phyloP scores from a whole-genome alignment of 306 rosid genomes.

The Luffa acutangula region DNA sequence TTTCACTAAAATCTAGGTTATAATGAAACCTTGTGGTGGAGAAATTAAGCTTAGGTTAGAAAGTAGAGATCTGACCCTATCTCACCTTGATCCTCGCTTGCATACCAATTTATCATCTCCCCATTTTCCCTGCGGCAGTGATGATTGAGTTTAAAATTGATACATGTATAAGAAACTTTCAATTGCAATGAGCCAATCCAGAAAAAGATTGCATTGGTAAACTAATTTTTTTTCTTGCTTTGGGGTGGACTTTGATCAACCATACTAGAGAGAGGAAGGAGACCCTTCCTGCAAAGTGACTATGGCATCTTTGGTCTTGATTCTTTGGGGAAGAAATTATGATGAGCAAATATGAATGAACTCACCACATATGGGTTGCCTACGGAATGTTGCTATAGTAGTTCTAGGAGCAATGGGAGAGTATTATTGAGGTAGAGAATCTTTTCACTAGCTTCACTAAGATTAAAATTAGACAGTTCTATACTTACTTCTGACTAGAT shows the following conservation, averaged over 20 bases:
- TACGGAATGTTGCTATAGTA: background rate
- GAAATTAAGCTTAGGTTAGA: background rate
- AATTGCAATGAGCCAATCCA: background rate
- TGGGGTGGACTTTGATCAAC: background rate
- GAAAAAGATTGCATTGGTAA: background rate
- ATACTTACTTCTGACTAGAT: too few species aligned
- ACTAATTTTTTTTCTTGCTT: background rate
- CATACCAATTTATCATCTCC: background rate
- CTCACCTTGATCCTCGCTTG: background rate
- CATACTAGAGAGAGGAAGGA: background rate
- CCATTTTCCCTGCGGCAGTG: background rate
- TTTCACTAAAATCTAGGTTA: too few species aligned
- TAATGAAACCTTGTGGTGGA: background rate
- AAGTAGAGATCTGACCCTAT: background rate
- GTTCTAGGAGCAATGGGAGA: background rate
- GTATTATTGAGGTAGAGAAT: background rate
- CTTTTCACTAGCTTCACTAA: too few species aligned
- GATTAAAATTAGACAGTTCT: too few species aligned
- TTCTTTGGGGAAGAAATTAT: background rate
- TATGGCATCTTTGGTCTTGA: background rate
- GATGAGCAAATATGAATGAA: background rate
- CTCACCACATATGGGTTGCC: background rate
- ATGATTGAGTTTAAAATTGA: background rate
- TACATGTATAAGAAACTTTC: background rate
- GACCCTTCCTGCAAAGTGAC: background rate